Evolutionary conservation across 177 flowering plant genomes (phyloP), one percentile per base, ranked within the genome.

Genomic region (Telopea speciosissima): DNA sequence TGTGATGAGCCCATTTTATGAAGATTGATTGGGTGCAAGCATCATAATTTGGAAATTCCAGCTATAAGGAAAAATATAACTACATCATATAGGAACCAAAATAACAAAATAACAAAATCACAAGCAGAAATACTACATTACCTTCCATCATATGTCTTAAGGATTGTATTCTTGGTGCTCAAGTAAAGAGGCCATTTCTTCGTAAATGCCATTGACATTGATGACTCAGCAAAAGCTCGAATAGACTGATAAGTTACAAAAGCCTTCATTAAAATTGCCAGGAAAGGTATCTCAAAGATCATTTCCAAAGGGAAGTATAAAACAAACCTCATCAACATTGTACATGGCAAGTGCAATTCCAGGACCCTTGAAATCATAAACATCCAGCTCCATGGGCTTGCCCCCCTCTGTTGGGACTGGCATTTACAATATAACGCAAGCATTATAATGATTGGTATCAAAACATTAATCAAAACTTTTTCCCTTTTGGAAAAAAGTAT

Each of bases 141-240:
- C 99, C 98, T 93, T 81, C 99, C 99, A 85, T 96, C 99, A 79
- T 96, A 96, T 82, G 88, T 91, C 83, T 96, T 96, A 12, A 96
- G 86, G 66, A 96, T 96, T 33, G 99, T 96, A 77, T 96, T 96
- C 76, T 96, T 96, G 58, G 98, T 91, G 80, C 99, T 96, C 83
- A 96, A 80, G 79, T 96, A 96, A 67, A 96, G 91, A 74, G 99
- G 99, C 98, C 98, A 96, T 78, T 87, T 93, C 84, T 96, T 96
- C 45, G 82, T 74, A 81, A 83, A 86, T 65, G 98, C 99, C 85
- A 90, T 71, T 26, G 96, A 76, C 99, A 96, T 93, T 25, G 98
- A 93, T 65, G 98, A 82, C 79, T 93, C 97, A 44, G 99, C 99
- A 85, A 96, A 96, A 68, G 84, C 87, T 76, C 88, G 88, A 79